Percentiles rank a stretch among this genome's conserved stretches.
These are phyloP conservation scores for Apiospora phragmitis DNA, from an alignment of 2,329 filamentous ascomycete genomes.

Conservation along the genomic window DNA sequence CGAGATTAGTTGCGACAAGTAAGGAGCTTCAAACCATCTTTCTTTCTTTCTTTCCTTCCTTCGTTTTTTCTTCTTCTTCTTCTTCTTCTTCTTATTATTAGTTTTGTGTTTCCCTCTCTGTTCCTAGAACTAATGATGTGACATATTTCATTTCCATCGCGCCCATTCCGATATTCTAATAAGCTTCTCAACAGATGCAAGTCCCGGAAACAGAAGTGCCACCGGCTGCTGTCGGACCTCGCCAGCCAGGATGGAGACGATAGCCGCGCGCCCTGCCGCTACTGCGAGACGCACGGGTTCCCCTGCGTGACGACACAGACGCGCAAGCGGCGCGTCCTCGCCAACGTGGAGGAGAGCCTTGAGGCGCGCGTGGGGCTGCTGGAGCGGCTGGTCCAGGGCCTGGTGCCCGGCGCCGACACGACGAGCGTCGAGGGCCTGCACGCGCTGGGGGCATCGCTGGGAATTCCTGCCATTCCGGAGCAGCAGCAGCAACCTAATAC, in stretches of 20 bases:
- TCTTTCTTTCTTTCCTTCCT: background rate
- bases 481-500: conserved; percentile 24
- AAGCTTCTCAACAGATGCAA: conserved; percentile 37
- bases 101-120: background rate
- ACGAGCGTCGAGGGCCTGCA: conserved; percentile 42
- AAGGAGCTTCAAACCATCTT: background rate
- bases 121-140: no score
- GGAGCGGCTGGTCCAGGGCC: conserved; percentile 43
- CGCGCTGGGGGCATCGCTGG: conserved; percentile 37
- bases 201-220: conserved; percentile 46
- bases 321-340: conserved; percentile 45
- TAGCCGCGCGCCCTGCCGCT: conserved; percentile 39
- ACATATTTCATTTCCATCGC: no score
- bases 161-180: background rate
- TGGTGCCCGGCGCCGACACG: conserved; percentile 42
- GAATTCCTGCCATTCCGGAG: conserved; percentile 39
- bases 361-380: conserved; percentile 38
- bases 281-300: conserved; percentile 41
- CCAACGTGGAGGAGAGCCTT: conserved; percentile 39
- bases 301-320: conserved; percentile 43
- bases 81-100: no score
- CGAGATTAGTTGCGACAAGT: conserved; percentile 43
- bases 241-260: background rate
- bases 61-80: background rate
- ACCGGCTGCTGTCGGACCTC: conserved; percentile 29